phyloP scores from a whole-genome alignment of 2,329 filamentous ascomycete genomes.

The Stemphylium vesicarium region DNA sequence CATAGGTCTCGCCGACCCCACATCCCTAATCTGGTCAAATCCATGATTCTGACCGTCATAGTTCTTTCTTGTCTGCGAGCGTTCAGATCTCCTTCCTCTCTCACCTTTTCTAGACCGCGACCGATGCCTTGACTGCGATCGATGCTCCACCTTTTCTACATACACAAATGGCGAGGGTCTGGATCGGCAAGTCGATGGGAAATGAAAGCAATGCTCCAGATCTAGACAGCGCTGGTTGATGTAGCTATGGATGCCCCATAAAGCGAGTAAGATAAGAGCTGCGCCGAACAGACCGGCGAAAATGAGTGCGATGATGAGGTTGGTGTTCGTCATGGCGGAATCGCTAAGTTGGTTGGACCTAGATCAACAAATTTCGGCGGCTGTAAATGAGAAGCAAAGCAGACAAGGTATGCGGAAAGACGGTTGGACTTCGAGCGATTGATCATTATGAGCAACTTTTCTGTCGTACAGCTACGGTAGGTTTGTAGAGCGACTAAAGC shows the following conservation, averaged over 20 bases:
- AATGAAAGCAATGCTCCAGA: constrained; percentile 26
- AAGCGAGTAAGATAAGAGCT: constrained; percentile 21
- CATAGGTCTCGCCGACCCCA: neutral
- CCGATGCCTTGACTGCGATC: constrained; percentile 3
- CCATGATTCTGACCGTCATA: neutral
- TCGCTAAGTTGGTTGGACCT: neutral
- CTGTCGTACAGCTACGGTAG: neutral
- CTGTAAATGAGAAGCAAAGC: neutral
- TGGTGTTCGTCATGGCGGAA: constrained; percentile 17
- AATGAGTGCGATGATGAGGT: constrained; percentile 25
- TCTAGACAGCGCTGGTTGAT: constrained; percentile 24
- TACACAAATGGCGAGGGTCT: neutral
- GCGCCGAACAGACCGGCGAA: constrained; percentile 31
- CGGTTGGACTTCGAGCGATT: neutral
- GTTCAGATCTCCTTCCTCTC: neutral
- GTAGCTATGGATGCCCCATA: constrained; percentile 27
- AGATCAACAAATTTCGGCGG: neutral
- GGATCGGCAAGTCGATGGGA: neutral
- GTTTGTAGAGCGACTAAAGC: neutral
- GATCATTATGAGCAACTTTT: neutral
- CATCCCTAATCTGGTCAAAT: neutral
- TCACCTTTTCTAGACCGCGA: constrained; percentile 7
- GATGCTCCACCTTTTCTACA: constrained; percentile 2
- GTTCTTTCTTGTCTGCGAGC: constrained; percentile 1
- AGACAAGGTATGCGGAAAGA: too few species aligned